Base-by-base conservation (phyloP, 495 filamentous ascomycete genomes). In the Neurospora sp. region DNA sequence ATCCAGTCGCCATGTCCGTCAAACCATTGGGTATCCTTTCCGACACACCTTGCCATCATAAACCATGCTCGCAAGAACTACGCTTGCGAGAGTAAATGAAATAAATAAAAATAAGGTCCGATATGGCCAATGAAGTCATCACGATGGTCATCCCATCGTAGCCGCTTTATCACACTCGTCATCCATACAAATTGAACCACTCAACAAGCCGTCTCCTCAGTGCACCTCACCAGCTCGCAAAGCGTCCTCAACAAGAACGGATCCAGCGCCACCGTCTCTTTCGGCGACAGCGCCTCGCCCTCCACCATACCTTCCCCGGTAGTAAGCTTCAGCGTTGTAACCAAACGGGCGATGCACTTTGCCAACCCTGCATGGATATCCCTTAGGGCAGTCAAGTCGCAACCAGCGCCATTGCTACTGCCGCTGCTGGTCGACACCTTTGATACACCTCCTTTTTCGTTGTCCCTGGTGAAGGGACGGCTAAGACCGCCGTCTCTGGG, bases 151-250 rank as follows among this genome's bases (percentile, higher is more conserved):
- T 24, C 21, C 11, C 10, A 54, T 28, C 21, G 45, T 13, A 5
- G 5, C 0, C 21, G 21, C 21, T 24, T 54, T 21, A 28, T 28
- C 48, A 28, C 4, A 13, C 24, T 28, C 43, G 11, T 48, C n/a
- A 59, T 15, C 48, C 13, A 34, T 5, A 7, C 54, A 62, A 17
- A 17, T 19, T 3, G 13, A 66, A 34, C n/a, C 10, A n/a, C 11
- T 39, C 36, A 37, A 70, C 24, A 38, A 70, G 7, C 21, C 38
- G 38, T 28, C 71, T 84, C 82, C 76, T 85, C 84, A 5, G 78
- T 77, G 9, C 80, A 78, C 39, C 80, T 78, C 31, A 85, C 84
- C 11, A 83, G 76, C 73, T 85, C 82, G 70, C 83, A 85, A 5
- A 85, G 78, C 40, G 83, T 79, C 66, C 82, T 75, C 76, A 85